phyloP scores from a whole-genome alignment of 805 yeast genomes.

The Kurtzmaniella cleridarum region DNA sequence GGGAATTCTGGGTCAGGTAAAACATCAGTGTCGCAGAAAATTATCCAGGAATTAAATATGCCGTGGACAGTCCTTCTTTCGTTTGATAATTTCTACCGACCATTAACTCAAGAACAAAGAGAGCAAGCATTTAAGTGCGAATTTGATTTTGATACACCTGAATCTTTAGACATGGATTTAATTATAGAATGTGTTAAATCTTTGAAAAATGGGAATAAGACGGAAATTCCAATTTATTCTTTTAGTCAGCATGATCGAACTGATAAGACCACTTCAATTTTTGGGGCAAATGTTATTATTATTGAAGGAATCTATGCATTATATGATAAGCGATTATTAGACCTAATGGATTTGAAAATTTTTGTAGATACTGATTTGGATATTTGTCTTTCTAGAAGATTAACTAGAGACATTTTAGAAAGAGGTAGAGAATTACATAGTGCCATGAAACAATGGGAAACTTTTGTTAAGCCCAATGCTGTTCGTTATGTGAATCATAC shows the following conservation, averaged over 20 bases:
- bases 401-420: constrained; percentile 79
- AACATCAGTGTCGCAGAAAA: constrained; percentile 81
- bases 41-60: constrained; percentile 70
- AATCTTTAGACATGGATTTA: constrained; percentile 75
- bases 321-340: constrained; percentile 61
- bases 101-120: constrained; percentile 59
- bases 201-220: constrained; percentile 61
- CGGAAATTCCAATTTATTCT: constrained; percentile 45
- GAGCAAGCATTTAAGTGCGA: constrained; percentile 60
- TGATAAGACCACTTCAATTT: constrained; percentile 63
- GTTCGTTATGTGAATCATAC: constrained; percentile 71
- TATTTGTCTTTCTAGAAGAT: constrained; percentile 82
- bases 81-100: constrained; percentile 86
- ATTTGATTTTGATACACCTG: constrained; percentile 84
- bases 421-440: constrained; percentile 84
- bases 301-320: constrained; percentile 89
- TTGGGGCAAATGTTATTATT: constrained; percentile 91
- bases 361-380: constrained; percentile 94
- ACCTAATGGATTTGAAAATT: constrained; percentile 77
- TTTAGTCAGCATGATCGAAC: constrained; percentile 68
- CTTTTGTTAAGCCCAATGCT: constrained; percentile 89
- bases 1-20: constrained; percentile 77
- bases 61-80: constrained; percentile 94
- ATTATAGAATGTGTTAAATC: constrained; percentile 57
- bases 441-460: constrained; percentile 83